Base-by-base conservation (phyloP, 1,139 yeast species). In the Geotrichum histeridarum region DNA sequence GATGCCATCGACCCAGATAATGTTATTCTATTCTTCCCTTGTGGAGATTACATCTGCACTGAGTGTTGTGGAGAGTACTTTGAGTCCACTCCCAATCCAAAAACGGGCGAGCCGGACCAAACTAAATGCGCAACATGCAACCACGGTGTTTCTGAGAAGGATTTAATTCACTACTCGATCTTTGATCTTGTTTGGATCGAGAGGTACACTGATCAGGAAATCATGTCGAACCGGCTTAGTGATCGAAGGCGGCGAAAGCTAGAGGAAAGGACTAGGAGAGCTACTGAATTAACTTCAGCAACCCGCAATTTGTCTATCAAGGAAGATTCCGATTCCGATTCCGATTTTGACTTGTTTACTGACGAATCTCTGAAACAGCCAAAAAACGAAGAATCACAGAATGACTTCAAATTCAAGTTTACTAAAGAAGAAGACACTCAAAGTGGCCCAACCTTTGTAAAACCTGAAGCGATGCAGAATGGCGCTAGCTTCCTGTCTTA, bases 1-100 rank as follows among this genome's bases (percentile, higher is more conserved):
- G 91, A 84, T 59, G 79, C 78, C 8, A 67, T 79, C 14, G 77
- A 80, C 8, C 73, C 72, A 31, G 77, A 75, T 39, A 73, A 73
- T 27, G 73, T 80, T 1, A 59, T 60, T 8, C 54, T 68, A 30
- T 53, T 64, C 37, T 53, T 55, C 11, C 65, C 70, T 1, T 70
- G 73, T 55, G 71, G 71, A 7, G 73, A 71, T 48, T 54, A 54
- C 27, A 50, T 67, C 15, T 71, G 74, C 57, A 52, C 59, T 8
- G 70, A 67, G 30, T 70, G 74, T 50, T 53, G 62, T 12, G 57
- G 60, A 8, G 59, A 57, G 11, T 62, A 56, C 49, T 61, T 62
- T 30, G 48, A 60, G 8, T 46, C 52, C 9, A 37, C 48, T 22
- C 56, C 53, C 27, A 59, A 54, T 32, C 44, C 43, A 18, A 53